Conservation (phyloP, 768 basidiomycete genomes). For the Daedaleopsis sinensis region DNA sequence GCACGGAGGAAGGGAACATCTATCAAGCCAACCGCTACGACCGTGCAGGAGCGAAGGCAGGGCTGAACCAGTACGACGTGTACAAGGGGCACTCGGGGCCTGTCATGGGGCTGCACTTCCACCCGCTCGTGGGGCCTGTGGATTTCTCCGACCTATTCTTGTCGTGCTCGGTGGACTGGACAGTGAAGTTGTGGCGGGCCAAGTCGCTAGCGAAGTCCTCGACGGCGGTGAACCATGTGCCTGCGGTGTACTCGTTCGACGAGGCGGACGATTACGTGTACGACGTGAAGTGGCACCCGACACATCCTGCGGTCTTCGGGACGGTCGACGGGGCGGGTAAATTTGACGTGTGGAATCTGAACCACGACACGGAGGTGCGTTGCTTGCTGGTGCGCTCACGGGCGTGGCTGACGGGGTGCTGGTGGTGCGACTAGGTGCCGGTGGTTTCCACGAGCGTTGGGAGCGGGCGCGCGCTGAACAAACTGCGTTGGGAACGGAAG, state of each 20-base stretch:
- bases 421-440: constrained; percentile 69
- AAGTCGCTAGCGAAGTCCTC: constrained; percentile 78
- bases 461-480: constrained; percentile 87
- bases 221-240: constrained; percentile 53
- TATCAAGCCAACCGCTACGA: constrained; percentile 98
- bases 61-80: constrained; percentile 89
- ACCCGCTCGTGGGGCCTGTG: constrained; percentile 86
- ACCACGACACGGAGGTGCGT: constrained; percentile 92
- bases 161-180: constrained; percentile 95
- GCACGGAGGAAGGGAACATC: constrained; percentile 96
- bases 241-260: constrained; percentile 91
- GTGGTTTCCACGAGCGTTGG: constrained; percentile 85
- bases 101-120: constrained; percentile 93
- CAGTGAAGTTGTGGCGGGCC: constrained; percentile 94
- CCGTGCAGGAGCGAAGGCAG: constrained; percentile 95
- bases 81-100: constrained; percentile 94
- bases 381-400: not conserved
- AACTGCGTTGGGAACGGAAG: constrained; percentile 92
- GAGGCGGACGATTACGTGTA: constrained; percentile 99
- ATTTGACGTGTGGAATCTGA: constrained; percentile 98
- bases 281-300: constrained; percentile 97
- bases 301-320: constrained; percentile 93
- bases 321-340: constrained; percentile 93
- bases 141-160: constrained; percentile 97
- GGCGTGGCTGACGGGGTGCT: not conserved